Percentiles rank a stretch among this genome's conserved stretches.
Evolutionary conservation across 768 basidiomycete species (phyloP).

Genomic region (Cyclocybe cylindracea): DNA sequence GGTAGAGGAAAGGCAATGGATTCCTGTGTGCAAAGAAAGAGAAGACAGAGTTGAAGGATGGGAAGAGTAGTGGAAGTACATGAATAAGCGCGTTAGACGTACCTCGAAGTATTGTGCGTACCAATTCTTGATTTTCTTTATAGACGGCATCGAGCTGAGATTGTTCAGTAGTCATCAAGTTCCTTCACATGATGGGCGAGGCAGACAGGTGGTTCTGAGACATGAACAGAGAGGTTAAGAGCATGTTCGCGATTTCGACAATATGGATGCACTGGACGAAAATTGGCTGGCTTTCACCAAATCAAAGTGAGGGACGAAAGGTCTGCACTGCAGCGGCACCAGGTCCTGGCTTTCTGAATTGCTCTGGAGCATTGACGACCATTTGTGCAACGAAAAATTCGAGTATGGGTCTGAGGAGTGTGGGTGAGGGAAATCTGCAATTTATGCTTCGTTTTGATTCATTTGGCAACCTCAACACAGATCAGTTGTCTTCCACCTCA

Average conservation of each 20-base stretch:
- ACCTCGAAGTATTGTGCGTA: conserved; percentile 99
- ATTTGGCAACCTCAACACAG: too few relatives aligned
- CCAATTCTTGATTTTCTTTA: conserved; percentile 96
- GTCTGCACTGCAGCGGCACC: too few relatives aligned
- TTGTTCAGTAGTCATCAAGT: conserved; percentile 93
- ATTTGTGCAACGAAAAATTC: too few relatives aligned
- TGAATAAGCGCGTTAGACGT: too few relatives aligned
- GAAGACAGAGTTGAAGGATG: conserved; percentile 1
- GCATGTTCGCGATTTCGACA: background rate
- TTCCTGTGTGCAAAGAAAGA: conserved; percentile 54
- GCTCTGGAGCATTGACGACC: too few relatives aligned
- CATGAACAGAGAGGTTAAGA: background rate
- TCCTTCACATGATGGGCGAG: conserved; percentile 98
- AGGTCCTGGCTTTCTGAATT: too few relatives aligned
- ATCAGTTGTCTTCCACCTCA: too few relatives aligned
- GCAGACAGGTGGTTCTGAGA: conserved; percentile 84
- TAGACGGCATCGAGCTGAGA: conserved; percentile 87
- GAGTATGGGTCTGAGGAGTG: too few relatives aligned
- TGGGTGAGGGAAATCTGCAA: too few relatives aligned
- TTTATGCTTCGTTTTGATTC: too few relatives aligned
- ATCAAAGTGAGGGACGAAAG: too few relatives aligned
- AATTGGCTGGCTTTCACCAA: conserved; percentile 92
- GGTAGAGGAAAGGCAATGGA: conserved; percentile 84
- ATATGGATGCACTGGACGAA: conserved; percentile 55
- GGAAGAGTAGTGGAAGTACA: background rate